phyloP scores from a whole-genome alignment of 805 yeast species.

The Saccharomycopsis olivae region DNA sequence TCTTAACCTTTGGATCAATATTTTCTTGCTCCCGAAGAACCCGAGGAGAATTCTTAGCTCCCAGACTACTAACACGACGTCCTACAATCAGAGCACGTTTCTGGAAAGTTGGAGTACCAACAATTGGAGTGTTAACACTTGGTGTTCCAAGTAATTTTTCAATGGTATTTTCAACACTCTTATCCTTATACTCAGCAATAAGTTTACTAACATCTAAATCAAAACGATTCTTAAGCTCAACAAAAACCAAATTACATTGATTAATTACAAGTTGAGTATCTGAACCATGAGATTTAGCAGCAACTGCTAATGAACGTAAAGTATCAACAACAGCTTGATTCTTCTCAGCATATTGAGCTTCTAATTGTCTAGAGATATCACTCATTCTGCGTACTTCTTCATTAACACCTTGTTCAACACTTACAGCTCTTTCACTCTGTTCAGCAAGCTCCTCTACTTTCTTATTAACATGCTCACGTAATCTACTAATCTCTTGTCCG shows the following conservation, averaged over 20 bases:
- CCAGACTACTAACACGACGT: no score
- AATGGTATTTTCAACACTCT: constrained; percentile 14
- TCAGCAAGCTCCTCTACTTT: background rate
- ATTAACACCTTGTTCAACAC: constrained; percentile 21
- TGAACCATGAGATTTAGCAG: constrained; percentile 38
- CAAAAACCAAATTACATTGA: constrained; percentile 37
- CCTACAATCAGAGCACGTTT: no score
- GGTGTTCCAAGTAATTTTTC: constrained; percentile 8
- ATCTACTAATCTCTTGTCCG: constrained; percentile 30
- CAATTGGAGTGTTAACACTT: no score
- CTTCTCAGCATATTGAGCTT: constrained; percentile 36
- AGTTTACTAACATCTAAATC: constrained; percentile 20
- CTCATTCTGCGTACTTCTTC: no score
- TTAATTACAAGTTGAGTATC: constrained; percentile 34
- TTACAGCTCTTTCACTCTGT: background rate
- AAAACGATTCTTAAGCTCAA: constrained; percentile 28
- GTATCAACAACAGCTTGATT: constrained; percentile 34
- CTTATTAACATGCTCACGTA: constrained; percentile 28
- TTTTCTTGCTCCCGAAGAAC: constrained; percentile 9
- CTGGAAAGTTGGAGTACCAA: no score
- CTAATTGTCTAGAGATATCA: constrained; percentile 40
- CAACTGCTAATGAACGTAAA: constrained; percentile 33
- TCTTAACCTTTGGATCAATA: constrained; percentile 7
- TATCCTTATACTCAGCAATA: constrained; percentile 26
- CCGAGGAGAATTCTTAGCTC: no score